Conservation (phyloP, 139 green algal species). For the Chlorella ohadii region DNA sequence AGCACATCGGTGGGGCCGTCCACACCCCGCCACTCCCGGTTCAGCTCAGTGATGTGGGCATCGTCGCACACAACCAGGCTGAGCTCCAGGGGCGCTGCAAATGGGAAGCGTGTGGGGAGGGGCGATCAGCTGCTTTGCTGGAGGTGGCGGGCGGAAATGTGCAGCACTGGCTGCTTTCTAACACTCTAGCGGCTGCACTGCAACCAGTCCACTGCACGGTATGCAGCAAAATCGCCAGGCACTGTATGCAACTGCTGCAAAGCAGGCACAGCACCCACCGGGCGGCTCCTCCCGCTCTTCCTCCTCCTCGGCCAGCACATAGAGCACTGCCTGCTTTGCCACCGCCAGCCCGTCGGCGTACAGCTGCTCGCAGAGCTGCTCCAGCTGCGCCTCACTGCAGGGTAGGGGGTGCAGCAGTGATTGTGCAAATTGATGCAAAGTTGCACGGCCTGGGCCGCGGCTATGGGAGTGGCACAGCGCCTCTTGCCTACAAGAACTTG, state of each 20-base stretch:
- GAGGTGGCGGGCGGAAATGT: too few relatives aligned
- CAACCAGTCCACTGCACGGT: too few relatives aligned
- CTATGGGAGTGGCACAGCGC: too few relatives aligned
- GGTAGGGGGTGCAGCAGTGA: neutral
- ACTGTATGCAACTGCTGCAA: neutral
- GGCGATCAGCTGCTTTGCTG: too few relatives aligned
- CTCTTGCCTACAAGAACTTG: too few relatives aligned
- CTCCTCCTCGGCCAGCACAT: slow-evolving; percentile 45
- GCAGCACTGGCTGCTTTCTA: too few relatives aligned
- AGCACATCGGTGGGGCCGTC: slow-evolving; percentile 93
- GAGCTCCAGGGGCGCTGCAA: slow-evolving; percentile 66
- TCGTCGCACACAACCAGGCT: slow-evolving; percentile 92
- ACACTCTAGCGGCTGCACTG: too few relatives aligned
- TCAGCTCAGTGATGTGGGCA: slow-evolving; percentile 82
- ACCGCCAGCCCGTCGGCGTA: slow-evolving; percentile 46
- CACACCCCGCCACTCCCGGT: slow-evolving; percentile 79
- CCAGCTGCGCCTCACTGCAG: slow-evolving; percentile 43
- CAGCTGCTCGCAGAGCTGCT: slow-evolving; percentile 46
- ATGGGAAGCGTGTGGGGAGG: too few relatives aligned
- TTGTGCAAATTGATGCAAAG: too few relatives aligned
- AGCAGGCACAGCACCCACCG: slow-evolving; percentile 24
- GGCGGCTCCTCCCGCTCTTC: slow-evolving; percentile 55
- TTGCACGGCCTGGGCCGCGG: too few relatives aligned
- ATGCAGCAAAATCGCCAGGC: too few relatives aligned
- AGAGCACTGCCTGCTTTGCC: slow-evolving; percentile 40